These are phyloP conservation scores for Pseudoneurospora amorphoporcata DNA, from an alignment of 495 filamentous ascomycete species.

Conservation along the genomic window DNA sequence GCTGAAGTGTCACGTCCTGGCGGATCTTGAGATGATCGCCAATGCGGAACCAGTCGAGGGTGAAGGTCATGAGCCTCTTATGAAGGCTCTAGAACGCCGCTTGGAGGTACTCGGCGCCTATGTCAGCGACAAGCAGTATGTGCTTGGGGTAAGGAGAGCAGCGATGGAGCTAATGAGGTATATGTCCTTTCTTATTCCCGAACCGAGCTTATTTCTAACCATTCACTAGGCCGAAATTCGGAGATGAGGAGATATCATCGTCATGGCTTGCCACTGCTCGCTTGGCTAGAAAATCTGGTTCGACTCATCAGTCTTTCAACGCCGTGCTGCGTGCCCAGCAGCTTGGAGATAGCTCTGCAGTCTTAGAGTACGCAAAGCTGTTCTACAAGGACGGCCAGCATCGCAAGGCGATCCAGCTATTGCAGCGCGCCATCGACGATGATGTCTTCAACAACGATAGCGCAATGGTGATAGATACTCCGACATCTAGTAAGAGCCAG, in stretches of 20 bases:
- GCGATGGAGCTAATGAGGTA: conserved; percentile 67
- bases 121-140: conserved; percentile 82
- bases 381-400: conserved; percentile 94
- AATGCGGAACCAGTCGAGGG: conserved; percentile 29
- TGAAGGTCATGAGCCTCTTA: conserved; percentile 34
- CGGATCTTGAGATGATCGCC: conserved; percentile 76
- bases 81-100: conserved; percentile 57
- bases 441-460: conserved; percentile 47
- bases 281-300: conserved; percentile 74
- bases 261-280: conserved; percentile 80
- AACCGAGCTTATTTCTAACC: conserved; percentile 26
- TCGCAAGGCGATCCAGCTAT: conserved; percentile 83
- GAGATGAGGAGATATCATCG: conserved; percentile 61
- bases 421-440: conserved; percentile 71
- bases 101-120: conserved; percentile 79
- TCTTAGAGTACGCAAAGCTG: conserved; percentile 83
- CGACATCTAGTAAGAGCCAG: conserved; percentile 32
- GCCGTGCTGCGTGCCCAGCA: conserved; percentile 81
- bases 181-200: conserved; percentile 13
- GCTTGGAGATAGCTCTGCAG: conserved; percentile 73
- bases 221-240: conserved; percentile 33
- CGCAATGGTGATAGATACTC: conserved; percentile 29
- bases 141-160: conserved; percentile 79
- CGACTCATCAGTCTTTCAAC: conserved; percentile 79
- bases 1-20: conserved; percentile 74